Conservation (phyloP, 768 basidiomycete species). For the Tricholoma hemisulphureum region DNA sequence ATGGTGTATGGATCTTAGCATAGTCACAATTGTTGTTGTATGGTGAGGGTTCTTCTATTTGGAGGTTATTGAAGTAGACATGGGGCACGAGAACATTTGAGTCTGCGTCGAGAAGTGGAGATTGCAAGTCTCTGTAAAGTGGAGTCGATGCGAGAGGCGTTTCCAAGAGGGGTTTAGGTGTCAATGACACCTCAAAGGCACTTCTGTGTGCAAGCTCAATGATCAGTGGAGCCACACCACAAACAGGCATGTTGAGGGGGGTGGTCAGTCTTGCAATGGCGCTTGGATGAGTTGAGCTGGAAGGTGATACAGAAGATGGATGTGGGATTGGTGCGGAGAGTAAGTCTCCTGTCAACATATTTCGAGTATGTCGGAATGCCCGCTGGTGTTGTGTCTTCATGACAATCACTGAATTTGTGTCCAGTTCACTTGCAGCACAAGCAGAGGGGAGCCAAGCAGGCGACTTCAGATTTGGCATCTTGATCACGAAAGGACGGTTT, state of each 20-base stretch:
- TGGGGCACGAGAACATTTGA: slow-evolving; percentile 10
- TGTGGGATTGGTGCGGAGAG: slow-evolving; percentile 6
- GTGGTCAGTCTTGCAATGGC: neutral
- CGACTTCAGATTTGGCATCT: too few relatives aligned
- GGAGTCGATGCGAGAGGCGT: too few relatives aligned
- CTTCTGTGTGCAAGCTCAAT: too few relatives aligned
- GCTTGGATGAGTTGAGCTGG: slow-evolving; percentile 2
- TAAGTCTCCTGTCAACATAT: slow-evolving; percentile 6
- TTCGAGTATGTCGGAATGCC: slow-evolving; percentile 5
- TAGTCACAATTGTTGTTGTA: slow-evolving; percentile 5
- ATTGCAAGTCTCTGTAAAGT: too few relatives aligned
- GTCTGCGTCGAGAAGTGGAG: neutral
- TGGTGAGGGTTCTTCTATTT: slow-evolving; percentile 3
- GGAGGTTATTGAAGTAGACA: too few relatives aligned
- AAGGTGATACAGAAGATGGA: slow-evolving; percentile 7
- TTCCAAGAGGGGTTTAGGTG: too few relatives aligned
- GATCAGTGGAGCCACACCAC: too few relatives aligned
- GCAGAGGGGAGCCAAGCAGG: too few relatives aligned
- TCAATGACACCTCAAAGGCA: too few relatives aligned
- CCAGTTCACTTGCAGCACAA: slow-evolving; percentile 10
- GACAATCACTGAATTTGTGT: too few relatives aligned
- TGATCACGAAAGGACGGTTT: too few relatives aligned
- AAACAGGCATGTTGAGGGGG: too few relatives aligned
- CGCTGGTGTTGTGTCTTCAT: neutral
- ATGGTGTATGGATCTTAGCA: slow-evolving; percentile 5